Evolutionary conservation across 345 rosid genomes (phyloP), one percentile per base, ranked within the genome.

Genomic region (Turnera subulata): DNA sequence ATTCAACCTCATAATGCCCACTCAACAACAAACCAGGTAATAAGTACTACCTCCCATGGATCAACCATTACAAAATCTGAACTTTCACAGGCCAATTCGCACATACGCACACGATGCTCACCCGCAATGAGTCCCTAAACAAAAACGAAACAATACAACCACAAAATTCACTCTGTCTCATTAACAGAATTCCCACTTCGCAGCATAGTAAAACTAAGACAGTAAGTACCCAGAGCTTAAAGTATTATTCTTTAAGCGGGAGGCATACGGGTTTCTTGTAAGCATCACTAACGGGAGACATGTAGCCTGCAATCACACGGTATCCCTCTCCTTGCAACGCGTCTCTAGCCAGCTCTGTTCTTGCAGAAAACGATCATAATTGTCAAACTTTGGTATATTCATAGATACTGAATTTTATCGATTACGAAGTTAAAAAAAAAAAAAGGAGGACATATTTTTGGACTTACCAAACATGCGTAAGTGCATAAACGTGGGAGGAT

Each of bases 401-500:
- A n/a, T n/a, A n/a, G n/a, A n/a, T n/a, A n/a, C n/a, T n/a, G n/a
- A n/a, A n/a, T n/a, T n/a, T n/a, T n/a, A n/a, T n/a, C n/a, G n/a
- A n/a, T n/a, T n/a, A n/a, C n/a, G n/a, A n/a, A n/a, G n/a, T n/a
- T n/a, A n/a, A n/a, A n/a, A n/a, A n/a, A n/a, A n/a, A n/a, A n/a
- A n/a, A n/a, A n/a, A n/a, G n/a, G 19, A 37, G 24, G 58, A 49
- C 22, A 13, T 4, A 46, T 13, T n/a, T 24, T 68, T 19, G 22
- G 67, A 53, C 77, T 76, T 39, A 88, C 98, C 97, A 73, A 93
- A 83, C 82, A 93, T 72, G 57, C 97, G 96, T 66, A 87, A 64
- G 74, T 86, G 99, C 97, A 93, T 93, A 65, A 75, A 78, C 55
- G 97, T 93, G 1, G 99, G 99, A 73, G 99, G 99, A 71, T 87